These are phyloP conservation scores for Arachis monticola DNA, from an alignment of 331 rosid genomes.

Conservation along the genomic window DNA sequence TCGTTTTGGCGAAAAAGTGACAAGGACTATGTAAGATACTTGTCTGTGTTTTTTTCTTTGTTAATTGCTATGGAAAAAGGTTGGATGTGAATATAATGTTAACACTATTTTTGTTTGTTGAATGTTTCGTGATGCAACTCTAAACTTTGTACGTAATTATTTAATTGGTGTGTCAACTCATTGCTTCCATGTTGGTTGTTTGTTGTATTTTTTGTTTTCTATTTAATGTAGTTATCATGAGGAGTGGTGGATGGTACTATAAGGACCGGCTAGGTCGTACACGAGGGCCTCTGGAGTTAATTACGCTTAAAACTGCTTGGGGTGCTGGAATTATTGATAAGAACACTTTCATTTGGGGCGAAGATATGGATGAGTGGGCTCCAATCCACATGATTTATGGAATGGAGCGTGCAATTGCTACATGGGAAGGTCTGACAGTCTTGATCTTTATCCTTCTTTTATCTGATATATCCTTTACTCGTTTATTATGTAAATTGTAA, in stretches of 20 bases:
- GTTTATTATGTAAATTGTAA: background rate
- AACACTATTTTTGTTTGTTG: slow-evolving; percentile 20
- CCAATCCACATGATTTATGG: slow-evolving; percentile 97
- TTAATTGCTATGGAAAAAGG: background rate
- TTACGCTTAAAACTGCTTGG: slow-evolving; percentile 88
- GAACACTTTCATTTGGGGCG: slow-evolving; percentile 95
- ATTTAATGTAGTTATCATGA: slow-evolving; percentile 73
- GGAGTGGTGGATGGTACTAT: slow-evolving; percentile 79
- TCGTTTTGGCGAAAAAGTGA: background rate
- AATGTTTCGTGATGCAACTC: slow-evolving; percentile 28
- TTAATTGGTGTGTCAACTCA: slow-evolving; percentile 14
- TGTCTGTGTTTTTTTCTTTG: background rate
- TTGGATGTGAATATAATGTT: slow-evolving; percentile 14
- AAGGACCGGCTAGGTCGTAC: slow-evolving; percentile 94
- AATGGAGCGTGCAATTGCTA: slow-evolving; percentile 89
- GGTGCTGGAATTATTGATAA: slow-evolving; percentile 92
- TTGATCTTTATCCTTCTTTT: slow-evolving; percentile 12
- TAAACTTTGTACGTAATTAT: slow-evolving; percentile 7
- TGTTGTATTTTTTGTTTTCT: slow-evolving; percentile 26
- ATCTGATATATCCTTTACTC: slow-evolving; percentile 5
- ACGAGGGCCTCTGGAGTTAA: slow-evolving; percentile 79
- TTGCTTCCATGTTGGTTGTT: slow-evolving; percentile 19
- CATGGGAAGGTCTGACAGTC: slow-evolving; percentile 88
- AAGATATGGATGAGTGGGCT: slow-evolving; percentile 98
- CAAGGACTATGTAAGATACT: background rate